These are phyloP conservation scores for Solanum pinnatisectum DNA, from an alignment of 257 asterid genomes.

Conservation along the genomic window DNA sequence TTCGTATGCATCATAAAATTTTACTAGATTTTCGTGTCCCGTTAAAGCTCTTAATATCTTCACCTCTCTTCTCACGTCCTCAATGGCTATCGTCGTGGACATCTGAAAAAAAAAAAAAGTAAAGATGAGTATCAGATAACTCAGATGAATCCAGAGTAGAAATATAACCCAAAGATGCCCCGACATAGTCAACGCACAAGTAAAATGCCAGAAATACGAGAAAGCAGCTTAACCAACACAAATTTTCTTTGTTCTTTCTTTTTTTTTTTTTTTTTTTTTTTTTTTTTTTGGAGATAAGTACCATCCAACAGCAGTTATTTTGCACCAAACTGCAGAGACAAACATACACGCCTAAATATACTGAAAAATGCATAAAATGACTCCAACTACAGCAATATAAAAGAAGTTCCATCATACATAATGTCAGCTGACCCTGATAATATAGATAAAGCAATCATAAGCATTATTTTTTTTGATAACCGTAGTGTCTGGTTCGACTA, in stretches of 20 bases:
- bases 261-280: neutral
- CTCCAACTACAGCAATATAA: neutral
- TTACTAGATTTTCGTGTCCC: slow-evolving; percentile 47
- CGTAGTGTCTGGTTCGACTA: neutral
- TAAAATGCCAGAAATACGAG: neutral
- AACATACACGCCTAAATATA: neutral
- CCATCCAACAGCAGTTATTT: neutral
- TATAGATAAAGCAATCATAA: neutral
- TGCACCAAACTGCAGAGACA: neutral
- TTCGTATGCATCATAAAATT: slow-evolving; percentile 48
- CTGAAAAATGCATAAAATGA: neutral
- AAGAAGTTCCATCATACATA: neutral
- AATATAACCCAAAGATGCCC: neutral
- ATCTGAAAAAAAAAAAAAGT: slow-evolving; percentile 29
- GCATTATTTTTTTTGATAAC: neutral
- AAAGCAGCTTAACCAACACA: neutral
- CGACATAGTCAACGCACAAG: neutral
- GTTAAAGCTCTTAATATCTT: slow-evolving; percentile 45
- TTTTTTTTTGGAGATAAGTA: neutral
- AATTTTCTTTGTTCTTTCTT: neutral
- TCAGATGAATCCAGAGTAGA: neutral
- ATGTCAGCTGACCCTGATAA: neutral
- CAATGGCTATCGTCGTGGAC: slow-evolving; percentile 53
- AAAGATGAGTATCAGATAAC: neutral
- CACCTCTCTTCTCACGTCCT: slow-evolving; percentile 56